A percentile compares a stretch with the other conserved stretches of the same genome.
phyloP scores from a whole-genome alignment of 192 early-diverging fungal genomes.

The Backusella macrospora region DNA sequence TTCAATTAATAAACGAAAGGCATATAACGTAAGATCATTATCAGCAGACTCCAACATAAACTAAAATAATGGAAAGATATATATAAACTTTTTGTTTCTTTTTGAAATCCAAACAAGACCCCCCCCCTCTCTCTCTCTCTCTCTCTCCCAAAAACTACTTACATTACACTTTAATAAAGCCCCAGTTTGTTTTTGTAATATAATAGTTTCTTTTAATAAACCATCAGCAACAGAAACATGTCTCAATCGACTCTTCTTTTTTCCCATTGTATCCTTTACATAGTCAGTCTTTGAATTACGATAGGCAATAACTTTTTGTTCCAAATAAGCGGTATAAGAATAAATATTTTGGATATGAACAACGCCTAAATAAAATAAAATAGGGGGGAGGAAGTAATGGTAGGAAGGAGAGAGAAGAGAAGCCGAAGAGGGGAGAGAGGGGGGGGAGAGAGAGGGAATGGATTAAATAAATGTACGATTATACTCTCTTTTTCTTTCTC shows the following conservation, averaged over 20 bases:
- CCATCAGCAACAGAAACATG: slow-evolving; percentile 60
- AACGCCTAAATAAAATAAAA: slow-evolving; percentile 24
- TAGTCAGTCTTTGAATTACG: slow-evolving; percentile 69
- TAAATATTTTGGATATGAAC: slow-evolving; percentile 68
- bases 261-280: slow-evolving; percentile 55
- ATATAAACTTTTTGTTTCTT: neutral
- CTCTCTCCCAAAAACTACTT: slow-evolving; percentile 25
- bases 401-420: too few species aligned
- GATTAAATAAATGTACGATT: too few species aligned
- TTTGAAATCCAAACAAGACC: too few species aligned
- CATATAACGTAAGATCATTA: slow-evolving; percentile 75
- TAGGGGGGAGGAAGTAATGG: neutral
- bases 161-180: slow-evolving; percentile 76
- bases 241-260: slow-evolving; percentile 46
- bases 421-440: too few species aligned
- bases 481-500: slow-evolving; percentile 28
- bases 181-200: slow-evolving; percentile 72
- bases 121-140: too few species aligned
- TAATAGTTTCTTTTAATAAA: slow-evolving; percentile 62
- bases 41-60: slow-evolving; percentile 75
- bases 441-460: too few species aligned
- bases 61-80: too few species aligned
- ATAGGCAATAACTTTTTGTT: slow-evolving; percentile 72
- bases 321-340: slow-evolving; percentile 71
- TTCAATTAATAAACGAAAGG: slow-evolving; percentile 70